These are phyloP conservation scores for Perkinsus marinus DNA, from an alignment of 169 alveolate genomes.

Conservation along the genomic window DNA sequence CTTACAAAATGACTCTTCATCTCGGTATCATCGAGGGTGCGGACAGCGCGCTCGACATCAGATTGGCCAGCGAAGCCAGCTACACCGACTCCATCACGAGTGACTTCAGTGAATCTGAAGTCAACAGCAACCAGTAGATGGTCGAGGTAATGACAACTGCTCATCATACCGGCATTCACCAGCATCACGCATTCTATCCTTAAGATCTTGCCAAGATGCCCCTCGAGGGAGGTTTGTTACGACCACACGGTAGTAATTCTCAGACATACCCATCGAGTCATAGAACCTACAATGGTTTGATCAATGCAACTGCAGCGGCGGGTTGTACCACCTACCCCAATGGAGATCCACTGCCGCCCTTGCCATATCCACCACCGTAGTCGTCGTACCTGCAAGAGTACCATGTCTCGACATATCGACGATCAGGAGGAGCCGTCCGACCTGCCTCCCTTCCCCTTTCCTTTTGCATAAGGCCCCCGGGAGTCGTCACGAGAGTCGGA, in stretches of 20 bases:
- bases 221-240: not conserved
- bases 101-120: not conserved
- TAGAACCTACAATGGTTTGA: not conserved
- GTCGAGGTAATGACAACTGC: not conserved
- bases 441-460: not conserved
- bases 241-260: not conserved
- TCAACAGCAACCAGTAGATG: not conserved
- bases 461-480: not conserved
- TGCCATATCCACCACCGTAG: not conserved
- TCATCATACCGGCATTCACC: not conserved
- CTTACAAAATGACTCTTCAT: not conserved
- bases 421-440: not conserved
- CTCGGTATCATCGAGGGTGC: not conserved
- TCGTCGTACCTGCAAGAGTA: not conserved
- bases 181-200: not conserved
- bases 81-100: not conserved
- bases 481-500: not conserved
- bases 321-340: not conserved
- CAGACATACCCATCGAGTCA: not conserved
- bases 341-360: not conserved
- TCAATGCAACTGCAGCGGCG: no score
- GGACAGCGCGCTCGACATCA: not conserved
- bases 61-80: not conserved
- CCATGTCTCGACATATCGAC: not conserved
- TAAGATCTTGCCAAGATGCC: not conserved